phyloP scores from a whole-genome alignment of 1,139 yeast species.

The Komagataea norvegica region DNA sequence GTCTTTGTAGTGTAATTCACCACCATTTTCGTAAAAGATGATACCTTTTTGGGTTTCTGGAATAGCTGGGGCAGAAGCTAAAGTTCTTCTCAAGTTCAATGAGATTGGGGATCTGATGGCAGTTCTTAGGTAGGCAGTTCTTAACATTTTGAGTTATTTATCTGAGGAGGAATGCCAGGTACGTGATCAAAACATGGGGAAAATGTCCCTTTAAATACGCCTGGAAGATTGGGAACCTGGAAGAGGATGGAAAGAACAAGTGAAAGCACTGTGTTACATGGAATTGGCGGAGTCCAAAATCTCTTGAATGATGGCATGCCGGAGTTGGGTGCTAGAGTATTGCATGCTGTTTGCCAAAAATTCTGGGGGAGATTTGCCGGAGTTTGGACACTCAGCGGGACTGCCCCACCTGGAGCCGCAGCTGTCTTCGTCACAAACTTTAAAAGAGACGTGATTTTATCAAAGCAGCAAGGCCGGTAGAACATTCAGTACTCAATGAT shows the following conservation, averaged over 20 bases:
- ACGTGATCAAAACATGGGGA: not conserved
- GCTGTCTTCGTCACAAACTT: too few relatives aligned
- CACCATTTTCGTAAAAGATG: slow-evolving; percentile 46
- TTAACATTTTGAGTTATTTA: slow-evolving; percentile 13
- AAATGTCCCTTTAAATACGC: not conserved
- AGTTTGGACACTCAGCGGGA: too few relatives aligned
- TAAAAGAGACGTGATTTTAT: too few relatives aligned
- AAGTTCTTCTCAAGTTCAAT: slow-evolving; percentile 9
- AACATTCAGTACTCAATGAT: too few relatives aligned
- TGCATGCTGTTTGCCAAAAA: not conserved
- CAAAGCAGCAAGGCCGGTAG: too few relatives aligned
- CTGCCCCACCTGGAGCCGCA: too few relatives aligned
- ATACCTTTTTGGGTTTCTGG: slow-evolving; percentile 50
- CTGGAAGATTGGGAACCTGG: not conserved
- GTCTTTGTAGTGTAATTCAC: slow-evolving; percentile 48
- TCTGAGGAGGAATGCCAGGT: too few relatives aligned
- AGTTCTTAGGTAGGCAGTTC: slow-evolving; percentile 13
- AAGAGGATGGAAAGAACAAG: too few relatives aligned
- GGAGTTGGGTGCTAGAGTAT: slow-evolving; percentile 5
- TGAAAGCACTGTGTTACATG: not conserved
- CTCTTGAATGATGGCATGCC: slow-evolving; percentile 6
- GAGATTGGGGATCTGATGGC: slow-evolving; percentile 10
- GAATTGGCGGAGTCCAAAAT: slow-evolving; percentile 5
- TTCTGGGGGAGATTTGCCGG: too few relatives aligned
- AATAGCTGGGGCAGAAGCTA: slow-evolving; percentile 15